These are phyloP conservation scores for Neurospora sp. DNA, from an alignment of 495 filamentous ascomycete species.

Conservation along the genomic window DNA sequence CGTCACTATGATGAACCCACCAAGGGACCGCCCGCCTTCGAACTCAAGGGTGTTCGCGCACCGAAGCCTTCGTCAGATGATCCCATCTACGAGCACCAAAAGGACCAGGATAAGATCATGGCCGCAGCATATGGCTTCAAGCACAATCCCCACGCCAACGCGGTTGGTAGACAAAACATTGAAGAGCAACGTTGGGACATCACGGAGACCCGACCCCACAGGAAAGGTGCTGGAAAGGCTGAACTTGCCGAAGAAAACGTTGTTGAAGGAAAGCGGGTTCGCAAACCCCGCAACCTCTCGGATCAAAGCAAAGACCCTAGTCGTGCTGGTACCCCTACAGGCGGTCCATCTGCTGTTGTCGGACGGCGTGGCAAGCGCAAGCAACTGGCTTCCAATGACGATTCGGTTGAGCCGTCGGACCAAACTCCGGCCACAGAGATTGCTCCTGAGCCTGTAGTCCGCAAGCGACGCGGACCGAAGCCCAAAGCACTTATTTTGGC, in stretches of 20 bases:
- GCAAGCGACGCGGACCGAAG: slow-evolving; percentile 9
- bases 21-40: slow-evolving; percentile 25
- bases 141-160: slow-evolving; percentile 28
- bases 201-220: slow-evolving; percentile 36
- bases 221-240: slow-evolving; percentile 36
- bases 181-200: slow-evolving; percentile 35
- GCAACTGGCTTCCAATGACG: slow-evolving; percentile 6
- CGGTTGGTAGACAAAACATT: slow-evolving; percentile 34
- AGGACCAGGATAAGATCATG: slow-evolving; percentile 34
- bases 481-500: background rate
- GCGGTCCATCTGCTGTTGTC: slow-evolving; percentile 1
- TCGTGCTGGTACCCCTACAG: slow-evolving; percentile 28
- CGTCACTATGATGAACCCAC: slow-evolving; percentile 21
- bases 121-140: slow-evolving; percentile 37
- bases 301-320: slow-evolving; percentile 33
- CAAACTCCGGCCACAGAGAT: slow-evolving; percentile 1
- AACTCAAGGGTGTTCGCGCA: slow-evolving; percentile 31
- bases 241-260: slow-evolving; percentile 33
- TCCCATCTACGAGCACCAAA: slow-evolving; percentile 21
- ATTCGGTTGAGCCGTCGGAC: slow-evolving; percentile 1
- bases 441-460: background rate
- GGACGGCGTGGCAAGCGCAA: slow-evolving; percentile 26
- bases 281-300: slow-evolving; percentile 31
- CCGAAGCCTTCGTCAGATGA: slow-evolving; percentile 24
- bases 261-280: slow-evolving; percentile 30